Conservation (phyloP, 108 stramenopile species). For the Aurantiochytrium sp. region DNA sequence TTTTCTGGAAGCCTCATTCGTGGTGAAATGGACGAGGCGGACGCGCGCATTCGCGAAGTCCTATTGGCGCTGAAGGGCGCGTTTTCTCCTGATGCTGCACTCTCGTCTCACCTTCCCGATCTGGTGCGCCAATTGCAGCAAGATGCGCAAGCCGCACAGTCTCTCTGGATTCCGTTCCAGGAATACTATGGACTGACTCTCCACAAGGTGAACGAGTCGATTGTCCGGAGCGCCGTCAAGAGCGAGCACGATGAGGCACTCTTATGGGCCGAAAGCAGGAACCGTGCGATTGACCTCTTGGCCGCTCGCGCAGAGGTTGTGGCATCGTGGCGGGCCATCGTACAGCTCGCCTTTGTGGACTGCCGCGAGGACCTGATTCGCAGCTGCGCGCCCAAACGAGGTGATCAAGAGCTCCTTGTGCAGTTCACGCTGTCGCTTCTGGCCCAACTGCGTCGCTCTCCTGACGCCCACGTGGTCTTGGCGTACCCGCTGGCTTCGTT, state of each 20-base stretch:
- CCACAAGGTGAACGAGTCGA: not conserved
- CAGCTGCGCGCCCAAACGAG: not conserved
- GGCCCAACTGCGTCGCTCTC: not conserved
- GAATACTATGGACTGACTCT: not conserved
- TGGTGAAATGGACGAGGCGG: not conserved
- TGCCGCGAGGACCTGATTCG: constrained; percentile 6
- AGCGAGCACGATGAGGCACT: not conserved
- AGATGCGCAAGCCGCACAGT: not conserved
- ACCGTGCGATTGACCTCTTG: not conserved
- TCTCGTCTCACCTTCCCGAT: not conserved
- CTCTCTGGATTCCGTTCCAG: not conserved
- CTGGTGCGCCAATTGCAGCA: not conserved
- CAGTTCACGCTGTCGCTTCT: not conserved
- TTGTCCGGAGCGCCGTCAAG: not conserved
- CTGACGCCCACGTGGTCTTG: not conserved
- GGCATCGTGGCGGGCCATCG: not conserved
- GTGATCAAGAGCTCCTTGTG: not conserved
- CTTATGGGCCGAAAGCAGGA: not conserved
- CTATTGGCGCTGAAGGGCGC: not conserved
- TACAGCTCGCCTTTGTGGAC: not conserved
- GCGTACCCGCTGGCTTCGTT: not conserved
- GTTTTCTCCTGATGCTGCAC: not conserved
- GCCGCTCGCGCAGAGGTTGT: not conserved
- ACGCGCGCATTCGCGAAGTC: not conserved
- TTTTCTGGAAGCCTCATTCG: not conserved